Evolutionary conservation across 2,329 filamentous ascomycete genomes (phyloP), one percentile per base, ranked within the genome.

Genomic region (Fusarium sp.): DNA sequence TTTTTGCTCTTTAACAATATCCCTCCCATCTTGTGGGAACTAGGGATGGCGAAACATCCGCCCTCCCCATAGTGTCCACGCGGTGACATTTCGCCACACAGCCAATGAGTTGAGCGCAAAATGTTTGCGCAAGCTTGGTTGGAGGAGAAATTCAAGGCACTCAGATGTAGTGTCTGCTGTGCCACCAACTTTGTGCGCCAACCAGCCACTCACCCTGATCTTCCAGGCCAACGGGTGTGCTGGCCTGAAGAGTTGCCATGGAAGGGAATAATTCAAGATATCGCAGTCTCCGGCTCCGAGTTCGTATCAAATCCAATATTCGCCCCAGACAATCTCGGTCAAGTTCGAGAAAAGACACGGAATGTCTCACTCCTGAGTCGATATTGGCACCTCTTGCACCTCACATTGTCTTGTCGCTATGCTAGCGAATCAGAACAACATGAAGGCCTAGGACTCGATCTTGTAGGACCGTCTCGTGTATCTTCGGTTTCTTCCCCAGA

Each of bases 401-500:
- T 27, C 33, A 42, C 10, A 59, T 52, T 60, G 16, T 35, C 22
- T 31, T 20, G 33, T 76, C 71, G 74, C 66, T 70, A 58, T 61
- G 18, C 36, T 10, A 31, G 16, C 64, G 62, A 73, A 74, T 65
- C 62, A 74, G 29, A 54, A 16, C 40, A 40, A 11, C 10, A 9
- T 8, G n/a, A 38, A 25, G 29, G 20, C 22, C 56, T 61, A n/a
- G 64, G 27, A 60, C 64, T 70, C 50, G 40, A 67, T 64, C 59
- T 66, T 65, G 60, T 63, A 66, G 33, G n/a, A 62, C 54, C 31
- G 14, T 20, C 31, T 7, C 60, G 69, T 77, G 63, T 66, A 68
- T 18, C 67, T 27, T 73, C 63, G 62, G 57, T 68, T 63, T 66
- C 71, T 68, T 58, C 68, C 56, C 63, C 56, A 74, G 58, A 61